Base-by-base conservation (phyloP, 1,284 basidiomycete genomes). In the Caloboletus firmus region DNA sequence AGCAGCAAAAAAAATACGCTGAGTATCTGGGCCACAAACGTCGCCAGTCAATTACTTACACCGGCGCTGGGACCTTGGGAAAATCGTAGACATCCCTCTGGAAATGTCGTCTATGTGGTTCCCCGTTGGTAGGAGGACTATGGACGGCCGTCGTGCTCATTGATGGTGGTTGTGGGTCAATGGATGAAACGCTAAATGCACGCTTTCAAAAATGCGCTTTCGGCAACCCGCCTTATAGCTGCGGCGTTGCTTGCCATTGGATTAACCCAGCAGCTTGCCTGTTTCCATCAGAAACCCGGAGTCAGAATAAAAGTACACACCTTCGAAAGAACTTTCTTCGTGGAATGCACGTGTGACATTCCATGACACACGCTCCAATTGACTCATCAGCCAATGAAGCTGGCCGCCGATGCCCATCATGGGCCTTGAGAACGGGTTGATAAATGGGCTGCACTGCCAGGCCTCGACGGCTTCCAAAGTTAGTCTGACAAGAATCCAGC, bases 21-120 rank as follows among this genome's bases (percentile, higher is more conserved):
- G 30, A 59, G 45, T 18, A 20, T 31, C 20, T 22, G 17, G 4
- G 7, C 1, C 26, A 32, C 24, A 24, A 36, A 37, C 31, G 8
- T 28, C 17, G 22, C 20, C 15, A 39, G n/a, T 35, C 22, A 18
- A 12, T 8, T 22, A 58, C 67, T 49, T 37, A 68, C 66, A 32
- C 49, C 36, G 70, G 67, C 13, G 32, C 44, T n/a, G 69, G 69
- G 22, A 62, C 54, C 48, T 40, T 65, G 31, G 51, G 47, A 9
- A 53, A 45, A 5, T 51, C 52, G 4, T 40, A 17, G 20, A 44
- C 47, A 26, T 55, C 42, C 22, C 18, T 43, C 22, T 44, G 53
- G n/a, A 46, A 26, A 5, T 34, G 52, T 22, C 15, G 49, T 34
- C 24, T 40, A 35, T 46, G 41, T 5, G 32, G 20, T 18, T 57